These are phyloP conservation scores for Cardamine chenopodiifolia DNA, from an alignment of 345 rosid species.

Conservation along the genomic window DNA sequence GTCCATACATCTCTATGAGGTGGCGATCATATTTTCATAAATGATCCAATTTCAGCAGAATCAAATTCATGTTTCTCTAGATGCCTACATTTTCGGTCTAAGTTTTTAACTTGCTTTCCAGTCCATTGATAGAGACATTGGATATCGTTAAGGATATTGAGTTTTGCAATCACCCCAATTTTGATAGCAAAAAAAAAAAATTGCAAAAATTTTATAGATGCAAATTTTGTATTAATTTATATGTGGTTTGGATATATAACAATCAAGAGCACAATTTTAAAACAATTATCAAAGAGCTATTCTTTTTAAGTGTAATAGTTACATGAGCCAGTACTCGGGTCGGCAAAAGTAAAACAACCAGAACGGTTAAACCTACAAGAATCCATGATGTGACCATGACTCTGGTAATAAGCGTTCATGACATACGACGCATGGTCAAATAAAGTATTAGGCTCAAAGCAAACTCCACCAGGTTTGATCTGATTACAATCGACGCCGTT, in stretches of 20 bases:
- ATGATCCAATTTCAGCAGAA: neutral
- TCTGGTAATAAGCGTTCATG: slow-evolving; percentile 75
- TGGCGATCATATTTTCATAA: no score
- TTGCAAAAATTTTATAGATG: neutral
- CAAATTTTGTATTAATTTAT: neutral
- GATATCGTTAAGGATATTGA: neutral
- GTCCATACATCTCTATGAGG: neutral
- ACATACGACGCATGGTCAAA: slow-evolving; percentile 69
- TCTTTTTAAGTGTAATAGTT: slow-evolving; percentile 1
- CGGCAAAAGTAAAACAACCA: neutral
- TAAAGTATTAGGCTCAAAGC: slow-evolving; percentile 71
- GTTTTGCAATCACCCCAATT: neutral
- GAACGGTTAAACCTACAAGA: slow-evolving; percentile 1
- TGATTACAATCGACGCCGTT: slow-evolving; percentile 54
- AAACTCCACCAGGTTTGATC: slow-evolving; percentile 65
- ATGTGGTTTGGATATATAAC: neutral
- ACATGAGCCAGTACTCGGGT: slow-evolving; percentile 31
- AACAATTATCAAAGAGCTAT: neutral
- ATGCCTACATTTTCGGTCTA: neutral
- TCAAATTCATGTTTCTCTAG: neutral
- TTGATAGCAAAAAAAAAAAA: neutral
- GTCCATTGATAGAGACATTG: neutral
- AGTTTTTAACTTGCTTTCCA: neutral
- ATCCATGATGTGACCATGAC: slow-evolving; percentile 15
- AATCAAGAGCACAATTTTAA: neutral